Conservation (phyloP, 805 yeast species). For the Metschnikowia noctiluminum region DNA sequence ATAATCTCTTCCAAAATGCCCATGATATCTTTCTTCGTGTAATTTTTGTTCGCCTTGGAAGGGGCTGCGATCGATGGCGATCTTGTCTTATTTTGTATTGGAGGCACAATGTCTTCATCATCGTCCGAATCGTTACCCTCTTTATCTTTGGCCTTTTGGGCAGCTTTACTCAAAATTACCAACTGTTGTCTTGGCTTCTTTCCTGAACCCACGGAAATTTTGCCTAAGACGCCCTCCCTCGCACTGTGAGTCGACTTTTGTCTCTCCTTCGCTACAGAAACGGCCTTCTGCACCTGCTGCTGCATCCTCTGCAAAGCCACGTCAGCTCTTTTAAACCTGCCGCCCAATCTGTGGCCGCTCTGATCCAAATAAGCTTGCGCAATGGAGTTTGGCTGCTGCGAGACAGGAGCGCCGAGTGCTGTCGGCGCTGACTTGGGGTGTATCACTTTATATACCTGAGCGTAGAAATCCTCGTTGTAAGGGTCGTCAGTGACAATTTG, state of each 20-base stretch:
- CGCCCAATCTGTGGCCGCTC: slow-evolving; percentile 87
- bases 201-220: slow-evolving; percentile 71
- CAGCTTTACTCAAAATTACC: slow-evolving; percentile 55
- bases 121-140: slow-evolving; percentile 18
- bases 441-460: slow-evolving; percentile 76
- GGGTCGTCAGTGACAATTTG: slow-evolving; percentile 98
- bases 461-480: slow-evolving; percentile 92
- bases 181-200: slow-evolving; percentile 87
- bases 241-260: slow-evolving; percentile 63
- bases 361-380: slow-evolving; percentile 90
- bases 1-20: slow-evolving; percentile 75
- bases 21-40: slow-evolving; percentile 46
- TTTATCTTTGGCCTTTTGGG: slow-evolving; percentile 35
- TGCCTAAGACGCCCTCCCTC: slow-evolving; percentile 87
- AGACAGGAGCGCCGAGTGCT: slow-evolving; percentile 16
- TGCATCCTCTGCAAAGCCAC: slow-evolving; percentile 96
- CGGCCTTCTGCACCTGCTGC: slow-evolving; percentile 95
- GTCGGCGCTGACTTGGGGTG: slow-evolving; percentile 33
- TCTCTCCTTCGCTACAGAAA: slow-evolving; percentile 88
- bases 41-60: slow-evolving; percentile 28
- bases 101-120: slow-evolving; percentile 3
- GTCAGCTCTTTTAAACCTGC: slow-evolving; percentile 79
- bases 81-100: slow-evolving; percentile 24
- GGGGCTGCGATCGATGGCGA: slow-evolving; percentile 33
- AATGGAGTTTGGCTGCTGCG: slow-evolving; percentile 70